Evolutionary conservation across 202 grass and related monocot species (phyloP).

Genomic region (Brachypodium distachyon): DNA sequence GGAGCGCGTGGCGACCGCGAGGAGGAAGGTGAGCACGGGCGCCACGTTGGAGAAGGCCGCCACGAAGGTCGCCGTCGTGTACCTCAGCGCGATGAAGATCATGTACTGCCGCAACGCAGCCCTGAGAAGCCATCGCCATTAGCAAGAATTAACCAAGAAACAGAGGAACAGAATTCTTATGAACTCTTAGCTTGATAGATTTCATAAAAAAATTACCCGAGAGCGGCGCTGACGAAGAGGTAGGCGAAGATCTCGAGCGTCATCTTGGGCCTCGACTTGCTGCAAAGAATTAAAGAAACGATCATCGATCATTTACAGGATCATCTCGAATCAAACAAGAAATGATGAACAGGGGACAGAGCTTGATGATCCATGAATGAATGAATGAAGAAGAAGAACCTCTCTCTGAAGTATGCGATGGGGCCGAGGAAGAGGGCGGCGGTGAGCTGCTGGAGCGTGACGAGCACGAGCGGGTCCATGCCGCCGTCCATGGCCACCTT

Average conservation of each 20-base stretch:
- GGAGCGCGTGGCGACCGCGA: slow-evolving; percentile 47
- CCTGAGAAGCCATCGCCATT: no score
- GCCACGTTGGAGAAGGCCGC: slow-evolving; percentile 89
- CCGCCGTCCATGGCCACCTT: slow-evolving; percentile 72
- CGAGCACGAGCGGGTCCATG: slow-evolving; percentile 58
- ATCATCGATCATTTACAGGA: no score
- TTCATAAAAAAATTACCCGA: no score
- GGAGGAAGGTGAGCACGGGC: slow-evolving; percentile 75
- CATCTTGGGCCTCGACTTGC: slow-evolving; percentile 83
- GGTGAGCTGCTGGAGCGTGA: slow-evolving; percentile 73
- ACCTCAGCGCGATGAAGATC: slow-evolving; percentile 63
- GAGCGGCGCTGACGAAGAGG: slow-evolving; percentile 64
- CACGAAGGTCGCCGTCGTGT: slow-evolving; percentile 84
- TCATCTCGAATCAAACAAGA: no score
- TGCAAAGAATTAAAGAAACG: no score
- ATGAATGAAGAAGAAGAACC: no score
- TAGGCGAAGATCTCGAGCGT: slow-evolving; percentile 70
- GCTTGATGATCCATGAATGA: no score
- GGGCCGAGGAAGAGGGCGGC: slow-evolving; percentile 64
- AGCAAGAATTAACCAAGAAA: no score
- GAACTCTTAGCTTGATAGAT: no score
- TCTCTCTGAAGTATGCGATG: slow-evolving; percentile 62
- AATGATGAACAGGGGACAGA: no score
- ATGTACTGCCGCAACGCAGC: slow-evolving; percentile 81
- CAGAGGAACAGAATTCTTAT: not conserved